Conservation (phyloP, 345 rosid genomes). For the Eucalyptus tenuipes region DNA sequence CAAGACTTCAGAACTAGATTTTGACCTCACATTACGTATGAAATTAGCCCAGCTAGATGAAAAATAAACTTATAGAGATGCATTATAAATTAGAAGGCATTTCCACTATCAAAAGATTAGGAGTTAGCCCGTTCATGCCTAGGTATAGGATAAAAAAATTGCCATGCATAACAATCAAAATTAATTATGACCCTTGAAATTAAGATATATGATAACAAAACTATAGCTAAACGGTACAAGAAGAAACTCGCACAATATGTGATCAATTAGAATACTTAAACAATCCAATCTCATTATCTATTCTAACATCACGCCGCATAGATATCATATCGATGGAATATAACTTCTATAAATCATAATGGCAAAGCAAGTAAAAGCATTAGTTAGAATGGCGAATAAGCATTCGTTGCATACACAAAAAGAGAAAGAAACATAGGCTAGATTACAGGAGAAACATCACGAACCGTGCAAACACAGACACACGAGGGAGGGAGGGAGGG, state of each 20-base stretch:
- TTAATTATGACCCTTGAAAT: not conserved
- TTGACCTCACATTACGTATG: not conserved
- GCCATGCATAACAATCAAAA: not conserved
- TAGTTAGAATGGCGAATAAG: not conserved
- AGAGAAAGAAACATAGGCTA: not conserved
- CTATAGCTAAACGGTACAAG: not conserved
- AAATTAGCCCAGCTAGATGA: not conserved
- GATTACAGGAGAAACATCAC: not conserved
- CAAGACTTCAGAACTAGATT: not conserved
- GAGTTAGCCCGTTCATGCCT: not conserved
- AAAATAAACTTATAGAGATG: not conserved
- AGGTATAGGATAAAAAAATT: not conserved
- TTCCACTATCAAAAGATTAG: not conserved
- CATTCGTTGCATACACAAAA: not conserved
- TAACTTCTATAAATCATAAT: not conserved
- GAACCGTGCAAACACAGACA: not conserved
- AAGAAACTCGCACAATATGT: not conserved
- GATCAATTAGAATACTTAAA: not conserved
- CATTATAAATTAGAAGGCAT: not conserved
- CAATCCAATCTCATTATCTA: not conserved
- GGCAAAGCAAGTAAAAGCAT: not conserved
- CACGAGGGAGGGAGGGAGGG: not conserved
- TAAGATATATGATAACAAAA: not conserved
- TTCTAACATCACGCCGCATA: not conserved
- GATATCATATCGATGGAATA: not conserved